Percentiles rank a stretch among this genome's conserved stretches.
Conservation (phyloP, 306 rosid species). For the Fragaria vesca region DNA sequence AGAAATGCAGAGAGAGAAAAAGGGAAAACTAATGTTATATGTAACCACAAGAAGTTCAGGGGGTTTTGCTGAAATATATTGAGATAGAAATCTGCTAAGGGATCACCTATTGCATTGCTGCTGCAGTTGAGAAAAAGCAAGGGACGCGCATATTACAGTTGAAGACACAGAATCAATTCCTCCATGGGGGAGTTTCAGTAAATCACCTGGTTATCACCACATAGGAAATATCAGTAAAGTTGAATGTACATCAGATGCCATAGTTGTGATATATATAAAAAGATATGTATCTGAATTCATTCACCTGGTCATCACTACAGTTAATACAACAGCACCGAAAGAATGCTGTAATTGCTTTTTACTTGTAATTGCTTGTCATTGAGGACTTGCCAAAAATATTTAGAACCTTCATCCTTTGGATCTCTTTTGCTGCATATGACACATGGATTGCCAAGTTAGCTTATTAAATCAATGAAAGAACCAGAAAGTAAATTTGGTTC, state of each 20-base stretch:
- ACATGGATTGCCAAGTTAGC: slow-evolving; percentile 6
- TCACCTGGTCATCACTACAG: slow-evolving; percentile 12
- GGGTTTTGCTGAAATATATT: background rate
- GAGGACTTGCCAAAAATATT: slow-evolving; percentile 36
- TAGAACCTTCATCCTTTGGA: slow-evolving; percentile 44
- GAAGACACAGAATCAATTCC: background rate
- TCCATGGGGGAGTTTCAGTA: background rate
- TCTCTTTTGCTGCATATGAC: slow-evolving; percentile 42
- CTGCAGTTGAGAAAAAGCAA: background rate
- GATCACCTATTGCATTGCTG: background rate
- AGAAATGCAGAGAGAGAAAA: background rate
- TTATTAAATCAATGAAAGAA: background rate
- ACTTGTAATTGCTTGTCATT: slow-evolving; percentile 6
- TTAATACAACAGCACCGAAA: background rate
- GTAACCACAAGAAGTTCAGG: background rate
- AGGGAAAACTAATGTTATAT: background rate
- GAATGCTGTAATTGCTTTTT: background rate
- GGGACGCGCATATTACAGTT: background rate
- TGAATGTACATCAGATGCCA: background rate
- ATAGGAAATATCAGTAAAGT: background rate
- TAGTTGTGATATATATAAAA: background rate
- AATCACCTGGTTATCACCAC: background rate
- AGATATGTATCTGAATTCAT: background rate
- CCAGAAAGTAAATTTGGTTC: background rate
- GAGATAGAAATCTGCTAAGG: background rate